Evolutionary conservation across 2,329 filamentous ascomycete species (phyloP).

Genomic region (Ilyonectria sp.): DNA sequence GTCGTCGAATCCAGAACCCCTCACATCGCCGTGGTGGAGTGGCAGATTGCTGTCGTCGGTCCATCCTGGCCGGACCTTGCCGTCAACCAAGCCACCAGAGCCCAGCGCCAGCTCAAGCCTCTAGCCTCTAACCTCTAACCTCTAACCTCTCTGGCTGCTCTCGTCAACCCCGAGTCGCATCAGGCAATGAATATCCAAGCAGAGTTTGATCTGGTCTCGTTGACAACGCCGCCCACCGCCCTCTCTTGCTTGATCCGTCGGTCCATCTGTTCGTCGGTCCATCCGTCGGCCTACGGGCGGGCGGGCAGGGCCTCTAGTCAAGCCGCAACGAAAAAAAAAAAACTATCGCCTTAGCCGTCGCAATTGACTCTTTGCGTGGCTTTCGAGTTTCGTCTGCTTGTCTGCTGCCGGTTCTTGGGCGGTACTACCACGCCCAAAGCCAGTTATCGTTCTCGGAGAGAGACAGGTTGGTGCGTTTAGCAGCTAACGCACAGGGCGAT

Average conservation of each 20-base stretch:
- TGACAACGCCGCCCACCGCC: constrained; percentile 29
- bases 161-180: constrained; percentile 37
- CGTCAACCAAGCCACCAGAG: constrained; percentile 42
- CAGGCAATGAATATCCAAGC: constrained; percentile 32
- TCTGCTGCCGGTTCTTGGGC: background rate
- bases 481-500: constrained; percentile 13
- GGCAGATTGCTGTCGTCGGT: constrained; percentile 33
- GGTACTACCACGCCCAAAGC: constrained; percentile 1
- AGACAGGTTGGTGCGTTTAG: constrained; percentile 1
- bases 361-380: constrained; percentile 28
- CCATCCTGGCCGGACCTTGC: constrained; percentile 44
- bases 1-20: constrained; percentile 25
- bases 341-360: background rate
- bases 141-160: constrained; percentile 20
- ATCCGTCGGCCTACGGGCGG: constrained; percentile 24
- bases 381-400: constrained; percentile 17
- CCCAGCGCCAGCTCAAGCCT: constrained; percentile 22
- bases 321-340: background rate
- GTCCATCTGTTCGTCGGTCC: constrained; percentile 29
- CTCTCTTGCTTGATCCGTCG: constrained; percentile 28
- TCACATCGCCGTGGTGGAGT: constrained; percentile 8
- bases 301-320: constrained; percentile 4
- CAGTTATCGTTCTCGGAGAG: background rate
- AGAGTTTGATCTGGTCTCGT: constrained; percentile 40
- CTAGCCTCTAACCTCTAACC: constrained; percentile 5